Conservation (phyloP, 2,329 filamentous ascomycete genomes). For the Rugonectria rugulosa region DNA sequence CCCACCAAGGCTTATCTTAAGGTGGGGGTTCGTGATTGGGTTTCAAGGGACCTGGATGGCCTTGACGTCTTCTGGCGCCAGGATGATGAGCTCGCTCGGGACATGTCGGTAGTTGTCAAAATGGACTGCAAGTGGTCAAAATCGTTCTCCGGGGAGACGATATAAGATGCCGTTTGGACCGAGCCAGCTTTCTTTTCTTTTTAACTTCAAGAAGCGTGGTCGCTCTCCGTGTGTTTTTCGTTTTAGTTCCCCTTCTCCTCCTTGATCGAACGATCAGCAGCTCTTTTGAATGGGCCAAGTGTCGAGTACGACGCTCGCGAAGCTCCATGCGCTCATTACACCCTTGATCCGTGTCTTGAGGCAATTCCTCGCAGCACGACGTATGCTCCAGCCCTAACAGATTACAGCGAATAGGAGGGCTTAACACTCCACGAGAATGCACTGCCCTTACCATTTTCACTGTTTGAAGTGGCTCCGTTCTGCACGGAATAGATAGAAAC, state of each 20-base stretch:
- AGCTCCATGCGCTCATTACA: too few species aligned
- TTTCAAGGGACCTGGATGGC: background rate
- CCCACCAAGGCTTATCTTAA: constrained; percentile 4
- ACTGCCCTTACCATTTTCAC: too few species aligned
- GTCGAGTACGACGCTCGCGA: background rate
- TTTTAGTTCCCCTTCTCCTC: too few species aligned
- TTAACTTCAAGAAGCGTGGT: background rate
- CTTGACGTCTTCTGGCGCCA: constrained; percentile 19
- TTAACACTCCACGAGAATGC: too few species aligned
- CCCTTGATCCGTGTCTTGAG: background rate
- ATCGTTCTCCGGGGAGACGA: background rate
- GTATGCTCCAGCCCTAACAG: too few species aligned
- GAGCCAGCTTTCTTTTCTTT: background rate
- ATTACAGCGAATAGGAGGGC: too few species aligned
- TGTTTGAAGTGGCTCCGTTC: background rate
- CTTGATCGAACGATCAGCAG: background rate
- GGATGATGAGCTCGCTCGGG: constrained; percentile 22
- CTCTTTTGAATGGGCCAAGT: background rate
- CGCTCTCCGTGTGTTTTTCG: background rate
- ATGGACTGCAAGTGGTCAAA: background rate
- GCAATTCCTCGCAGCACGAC: too few species aligned
- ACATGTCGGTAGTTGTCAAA: constrained; percentile 11
- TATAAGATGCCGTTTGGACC: background rate
- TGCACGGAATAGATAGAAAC: background rate
- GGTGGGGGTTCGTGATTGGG: constrained; percentile 19